Percentiles rank a stretch among this genome's conserved stretches.
These are phyloP conservation scores for Annona squamosa DNA, from an alignment of 164 flowering plant genomes.

Conservation along the genomic window DNA sequence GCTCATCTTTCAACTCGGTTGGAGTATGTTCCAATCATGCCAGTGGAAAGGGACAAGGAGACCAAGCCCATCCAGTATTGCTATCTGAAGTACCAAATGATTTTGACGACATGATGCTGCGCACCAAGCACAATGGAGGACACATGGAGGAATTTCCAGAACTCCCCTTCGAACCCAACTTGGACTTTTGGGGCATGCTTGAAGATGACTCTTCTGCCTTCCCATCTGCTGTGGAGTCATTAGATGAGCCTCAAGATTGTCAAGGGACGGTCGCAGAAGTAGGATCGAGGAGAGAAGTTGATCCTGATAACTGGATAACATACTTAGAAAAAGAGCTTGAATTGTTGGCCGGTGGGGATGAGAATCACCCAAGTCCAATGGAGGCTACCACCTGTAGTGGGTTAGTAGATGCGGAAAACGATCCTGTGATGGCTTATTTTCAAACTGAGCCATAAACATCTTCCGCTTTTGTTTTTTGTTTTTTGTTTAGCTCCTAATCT, in stretches of 20 bases:
- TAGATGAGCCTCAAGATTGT: background rate
- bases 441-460: background rate
- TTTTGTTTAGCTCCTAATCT: background rate
- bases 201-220: conserved; percentile 12
- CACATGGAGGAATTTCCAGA: conserved; percentile 13
- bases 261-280: conserved; percentile 4
- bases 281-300: conserved; percentile 9
- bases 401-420: background rate
- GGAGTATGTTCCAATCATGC: conserved; percentile 6
- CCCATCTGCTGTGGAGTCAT: conserved; percentile 6
- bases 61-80: background rate
- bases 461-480: background rate
- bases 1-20: conserved; percentile 15
- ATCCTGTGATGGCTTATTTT: background rate
- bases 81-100: background rate
- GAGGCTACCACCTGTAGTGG: background rate
- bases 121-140: conserved; percentile 16
- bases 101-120: background rate
- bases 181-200: conserved; percentile 41
- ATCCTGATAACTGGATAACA: conserved; percentile 27
- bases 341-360: conserved; percentile 10
- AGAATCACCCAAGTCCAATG: background rate
- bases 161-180: conserved; percentile 29
- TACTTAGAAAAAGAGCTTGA: conserved; percentile 51
- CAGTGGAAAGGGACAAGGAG: conserved; percentile 4